phyloP scores from a whole-genome alignment of 331 rosid species.

The Telfairia occidentalis region DNA sequence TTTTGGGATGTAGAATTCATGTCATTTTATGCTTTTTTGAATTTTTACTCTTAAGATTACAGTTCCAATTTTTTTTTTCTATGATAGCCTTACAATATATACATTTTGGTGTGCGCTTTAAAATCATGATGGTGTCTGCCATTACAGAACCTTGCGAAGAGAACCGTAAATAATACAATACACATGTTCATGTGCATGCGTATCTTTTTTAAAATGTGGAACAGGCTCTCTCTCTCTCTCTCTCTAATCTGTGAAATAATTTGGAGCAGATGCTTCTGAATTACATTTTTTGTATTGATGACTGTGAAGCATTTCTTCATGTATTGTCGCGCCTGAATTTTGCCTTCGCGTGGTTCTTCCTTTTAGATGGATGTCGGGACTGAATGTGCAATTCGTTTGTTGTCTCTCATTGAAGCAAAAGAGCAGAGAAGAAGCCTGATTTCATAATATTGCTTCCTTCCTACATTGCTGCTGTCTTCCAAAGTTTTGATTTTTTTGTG shows the following conservation, averaged over 20 bases:
- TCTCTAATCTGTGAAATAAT: not conserved
- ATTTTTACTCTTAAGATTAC: not conserved
- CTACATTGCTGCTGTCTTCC: not conserved
- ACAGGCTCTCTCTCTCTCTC: not conserved
- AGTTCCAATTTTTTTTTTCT: not conserved
- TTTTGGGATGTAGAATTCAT: constrained; percentile 8
- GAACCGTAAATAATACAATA: constrained; percentile 1
- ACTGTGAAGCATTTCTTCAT: not conserved
- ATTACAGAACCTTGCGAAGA: not conserved
- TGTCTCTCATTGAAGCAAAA: not conserved
- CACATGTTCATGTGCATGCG: constrained; percentile 3
- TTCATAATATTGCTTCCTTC: not conserved
- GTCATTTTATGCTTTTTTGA: not conserved
- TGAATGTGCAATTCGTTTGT: not conserved
- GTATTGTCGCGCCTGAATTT: not conserved
- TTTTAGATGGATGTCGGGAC: constrained; percentile 4
- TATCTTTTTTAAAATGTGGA: constrained; percentile 2
- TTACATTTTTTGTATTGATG: not conserved
- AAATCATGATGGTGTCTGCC: constrained; percentile 14
- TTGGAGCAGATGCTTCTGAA: not conserved
- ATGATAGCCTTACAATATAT: not conserved
- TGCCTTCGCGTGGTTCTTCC: constrained; percentile 4
- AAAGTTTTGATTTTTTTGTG: not conserved
- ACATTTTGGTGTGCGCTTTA: not conserved
- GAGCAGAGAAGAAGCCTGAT: not conserved